Evolutionary conservation across 2,329 filamentous ascomycete species (phyloP).

Genomic region (Anthostomella pinea): DNA sequence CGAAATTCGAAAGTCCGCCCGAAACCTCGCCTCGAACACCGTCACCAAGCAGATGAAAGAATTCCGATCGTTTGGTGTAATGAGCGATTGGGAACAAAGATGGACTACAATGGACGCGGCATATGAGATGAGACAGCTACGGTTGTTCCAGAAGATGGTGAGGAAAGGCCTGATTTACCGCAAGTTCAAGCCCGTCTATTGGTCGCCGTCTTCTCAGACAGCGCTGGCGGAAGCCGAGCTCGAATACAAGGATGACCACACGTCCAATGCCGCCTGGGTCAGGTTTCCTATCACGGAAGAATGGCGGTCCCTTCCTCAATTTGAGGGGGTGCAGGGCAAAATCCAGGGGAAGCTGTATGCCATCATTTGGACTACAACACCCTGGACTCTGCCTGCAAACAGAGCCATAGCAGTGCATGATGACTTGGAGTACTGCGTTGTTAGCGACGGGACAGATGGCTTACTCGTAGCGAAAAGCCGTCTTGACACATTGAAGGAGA

Average conservation of each 20-base stretch:
- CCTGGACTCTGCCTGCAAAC: slow-evolving; percentile 95
- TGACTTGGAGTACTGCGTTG: slow-evolving; percentile 69
- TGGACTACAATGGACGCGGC: slow-evolving; percentile 77
- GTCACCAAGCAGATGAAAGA: slow-evolving; percentile 69
- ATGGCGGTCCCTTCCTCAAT: slow-evolving; percentile 33
- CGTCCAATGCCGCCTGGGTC: slow-evolving; percentile 73
- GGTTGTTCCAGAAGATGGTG: slow-evolving; percentile 73
- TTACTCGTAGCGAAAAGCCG: slow-evolving; percentile 72
- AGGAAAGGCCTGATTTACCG: slow-evolving; percentile 72
- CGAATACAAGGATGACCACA: slow-evolving; percentile 75
- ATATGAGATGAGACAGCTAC: slow-evolving; percentile 73
- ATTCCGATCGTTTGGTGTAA: slow-evolving; percentile 72
- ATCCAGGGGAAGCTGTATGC: slow-evolving; percentile 60
- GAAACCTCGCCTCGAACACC: slow-evolving; percentile 64
- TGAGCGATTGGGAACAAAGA: slow-evolving; percentile 74
- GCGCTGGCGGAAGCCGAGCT: slow-evolving; percentile 82
- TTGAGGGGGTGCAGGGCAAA: slow-evolving; percentile 37
- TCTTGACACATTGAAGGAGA: slow-evolving; percentile 54
- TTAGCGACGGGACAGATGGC: slow-evolving; percentile 55
- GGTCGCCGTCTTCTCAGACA: slow-evolving; percentile 76
- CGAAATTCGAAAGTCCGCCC: slow-evolving; percentile 62
- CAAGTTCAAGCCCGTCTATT: slow-evolving; percentile 80
- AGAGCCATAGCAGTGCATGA: slow-evolving; percentile 79
- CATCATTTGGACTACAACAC: slow-evolving; percentile 98
- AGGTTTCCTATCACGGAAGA: slow-evolving; percentile 66